These are phyloP conservation scores for Sordariomycetes sp. DNA, from an alignment of 2,329 filamentous ascomycete species.

Conservation along the genomic window DNA sequence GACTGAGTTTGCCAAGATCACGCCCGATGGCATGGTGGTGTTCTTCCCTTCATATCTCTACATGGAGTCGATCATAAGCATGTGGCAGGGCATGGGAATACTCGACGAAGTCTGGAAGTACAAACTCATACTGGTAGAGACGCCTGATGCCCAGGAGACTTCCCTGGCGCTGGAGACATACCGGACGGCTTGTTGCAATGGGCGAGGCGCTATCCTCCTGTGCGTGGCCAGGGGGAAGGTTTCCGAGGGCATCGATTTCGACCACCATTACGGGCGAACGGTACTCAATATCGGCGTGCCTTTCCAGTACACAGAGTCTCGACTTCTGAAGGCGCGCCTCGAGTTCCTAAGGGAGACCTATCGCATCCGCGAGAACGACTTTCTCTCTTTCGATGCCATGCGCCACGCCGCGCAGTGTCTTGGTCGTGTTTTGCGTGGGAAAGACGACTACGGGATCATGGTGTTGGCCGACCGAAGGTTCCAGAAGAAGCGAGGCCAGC, in stretches of 20 bases:
- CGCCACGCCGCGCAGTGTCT: constrained; percentile 96
- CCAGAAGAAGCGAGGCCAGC: constrained; percentile 77
- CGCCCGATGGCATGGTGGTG: constrained; percentile 94
- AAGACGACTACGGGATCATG: constrained; percentile 99
- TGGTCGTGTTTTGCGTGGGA: constrained; percentile 86
- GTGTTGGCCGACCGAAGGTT: constrained; percentile 91
- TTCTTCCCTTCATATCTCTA: constrained; percentile 98
- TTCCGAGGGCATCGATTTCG: constrained; percentile 96
- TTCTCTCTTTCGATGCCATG: constrained; percentile 98
- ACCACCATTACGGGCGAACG: constrained; percentile 93
- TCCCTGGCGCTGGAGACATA: constrained; percentile 93
- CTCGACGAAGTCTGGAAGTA: constrained; percentile 98
- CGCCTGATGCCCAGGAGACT: constrained; percentile 93
- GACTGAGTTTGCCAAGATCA: constrained; percentile 91
- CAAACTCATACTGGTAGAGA: constrained; percentile 96
- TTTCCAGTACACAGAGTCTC: constrained; percentile 97
- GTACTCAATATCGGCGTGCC: constrained; percentile 95
- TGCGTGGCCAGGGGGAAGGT: constrained; percentile 97
- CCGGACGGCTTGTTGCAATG: constrained; percentile 94
- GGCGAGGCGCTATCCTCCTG: constrained; percentile 81
- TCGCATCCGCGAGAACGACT: constrained; percentile 93
- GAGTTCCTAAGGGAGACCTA: constrained; percentile 97
- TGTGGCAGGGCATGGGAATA: constrained; percentile 99
- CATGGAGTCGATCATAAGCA: constrained; percentile 98
- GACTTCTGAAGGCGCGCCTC: constrained; percentile 88